Evolutionary conservation across 805 yeast species (phyloP), one percentile per base, ranked within the genome.

Genomic region (Saturnispora sanitii): DNA sequence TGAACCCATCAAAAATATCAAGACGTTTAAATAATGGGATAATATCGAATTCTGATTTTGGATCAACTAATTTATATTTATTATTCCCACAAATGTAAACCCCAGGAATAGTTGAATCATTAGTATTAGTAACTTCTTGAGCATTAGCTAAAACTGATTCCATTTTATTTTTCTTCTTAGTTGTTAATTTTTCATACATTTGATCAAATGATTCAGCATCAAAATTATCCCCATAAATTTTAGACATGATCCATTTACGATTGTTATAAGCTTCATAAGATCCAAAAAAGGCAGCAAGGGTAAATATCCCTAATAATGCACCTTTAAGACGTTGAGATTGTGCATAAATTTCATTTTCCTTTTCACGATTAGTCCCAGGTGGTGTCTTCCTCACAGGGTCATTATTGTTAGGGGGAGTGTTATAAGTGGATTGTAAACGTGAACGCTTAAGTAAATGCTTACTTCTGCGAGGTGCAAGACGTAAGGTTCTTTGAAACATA

Each of bases 11-110:
- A 50, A 90, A 86, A 48, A 67, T 70, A 1, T 67, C 62, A 5
- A 82, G 58, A 51, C 94, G 67, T 22, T 68, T 56, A 3, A 95
- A 94, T 6, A 71, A 56, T 47, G 66, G 65, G 36, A 66, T 64
- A 45, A 53, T 64, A 36, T 51, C 64, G 43, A 46, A 47, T 18
- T 49, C 49, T 21, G 27, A 35, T 15, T 29, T 15, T 4, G 35
- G 6, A 8, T 50, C 40, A 15, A 67, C 64, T 22, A 71, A 54
- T 11, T 57, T 56, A 33, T 61, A 49, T 22, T 57, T 41, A 51
- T 77, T 75, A 45, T 67, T 69, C 37, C 88, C 90, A 71, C 84
- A 78, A 13, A 72, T 52, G 49, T 77, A 79, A 7, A 81, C 60
- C 7, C 86, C 83, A 0, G 80, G 79, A 3, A 64, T 65, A 1